These are phyloP conservation scores for Trichoderma oligosporum DNA, from an alignment of 2,329 filamentous ascomycete genomes.

Conservation along the genomic window DNA sequence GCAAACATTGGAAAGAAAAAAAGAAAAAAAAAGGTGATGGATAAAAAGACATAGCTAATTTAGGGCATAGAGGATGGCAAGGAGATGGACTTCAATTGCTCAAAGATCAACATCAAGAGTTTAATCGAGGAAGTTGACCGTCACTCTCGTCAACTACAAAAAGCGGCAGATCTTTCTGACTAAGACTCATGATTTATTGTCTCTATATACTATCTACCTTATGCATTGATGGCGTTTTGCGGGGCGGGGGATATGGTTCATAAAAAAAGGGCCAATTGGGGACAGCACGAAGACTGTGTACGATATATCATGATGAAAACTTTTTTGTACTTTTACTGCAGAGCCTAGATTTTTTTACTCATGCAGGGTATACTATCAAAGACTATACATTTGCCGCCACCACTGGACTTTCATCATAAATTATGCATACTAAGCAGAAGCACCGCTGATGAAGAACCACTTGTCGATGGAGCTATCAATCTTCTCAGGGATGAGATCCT, in stretches of 20 bases:
- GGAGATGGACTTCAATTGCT: constrained; percentile 76
- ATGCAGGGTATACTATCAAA: constrained; percentile 21
- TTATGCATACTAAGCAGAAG: constrained; percentile 61
- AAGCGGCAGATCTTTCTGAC: constrained; percentile 73
- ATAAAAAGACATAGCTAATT: constrained; percentile 23
- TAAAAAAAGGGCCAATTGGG: background rate
- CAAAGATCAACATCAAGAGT: constrained; percentile 78
- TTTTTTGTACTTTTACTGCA: constrained; percentile 30
- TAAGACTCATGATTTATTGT: constrained; percentile 26
- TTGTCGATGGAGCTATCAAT: constrained; percentile 98
- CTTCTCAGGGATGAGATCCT: constrained; percentile 79
- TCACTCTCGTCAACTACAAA: constrained; percentile 76
- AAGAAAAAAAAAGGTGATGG: background rate
- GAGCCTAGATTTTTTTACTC: background rate
- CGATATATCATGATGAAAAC: constrained; percentile 21
- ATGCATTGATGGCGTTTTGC: constrained; percentile 35
- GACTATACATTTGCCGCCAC: constrained; percentile 3
- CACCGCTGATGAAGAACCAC: constrained; percentile 99
- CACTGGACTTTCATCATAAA: background rate
- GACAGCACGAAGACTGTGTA: constrained; percentile 19
- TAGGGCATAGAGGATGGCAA: constrained; percentile 75
- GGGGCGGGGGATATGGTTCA: constrained; percentile 24
- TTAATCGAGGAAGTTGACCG: constrained; percentile 85
- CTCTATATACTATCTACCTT: too few relatives aligned
- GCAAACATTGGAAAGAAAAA: constrained; percentile 26